Evolutionary conservation across 2,329 filamentous ascomycete species (phyloP), one percentile per base, ranked within the genome.

Genomic region (Nannizziopsis arthrosporioides): DNA sequence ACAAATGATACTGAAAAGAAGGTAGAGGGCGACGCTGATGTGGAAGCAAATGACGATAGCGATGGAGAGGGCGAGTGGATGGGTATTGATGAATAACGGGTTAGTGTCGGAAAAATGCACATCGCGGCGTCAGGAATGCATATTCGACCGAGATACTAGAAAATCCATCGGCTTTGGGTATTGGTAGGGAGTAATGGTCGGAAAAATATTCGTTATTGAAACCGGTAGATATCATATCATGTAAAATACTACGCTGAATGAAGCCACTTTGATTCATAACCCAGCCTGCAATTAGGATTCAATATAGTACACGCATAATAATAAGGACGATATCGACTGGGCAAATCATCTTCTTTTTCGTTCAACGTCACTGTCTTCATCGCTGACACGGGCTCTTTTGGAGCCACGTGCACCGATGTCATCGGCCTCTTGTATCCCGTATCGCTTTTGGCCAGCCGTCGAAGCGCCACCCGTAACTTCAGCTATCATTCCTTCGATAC

Each of bases 401-500:
- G 63, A 64, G 32, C 63, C 63, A 17, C 64, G 61, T 38, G 62
- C 59, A 4, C 61, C 61, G 1, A 48, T 47, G 36, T 52, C 54
- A 30, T 66, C 64, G 8, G 57, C 63, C 54, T 68, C 66, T 56
- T 69, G 65, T 15, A 69, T 68, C 17, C 67, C 66, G 51, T 69
- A 69, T 49, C 67, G 64, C 55, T 70, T 70, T 58, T 67, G 63
- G 41, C 68, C 59, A 55, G 74, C 70, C 49, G 70, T 74, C 8
- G 62, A 60, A 51, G 60, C 64, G 47, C 71, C 65, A 72, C 80
- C 59, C 75, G 73, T 73, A 19, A 75, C 88, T 64, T 95, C 88
- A 32, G 80, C 83, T 63, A 98, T 80, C 72, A 98, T 94, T 59
- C 85, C 85, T 62, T 94, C 88, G 56, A 96, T 92, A 43, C 93